Base-by-base conservation (phyloP, 345 rosid species). In the Rhizophora mangle region DNA sequence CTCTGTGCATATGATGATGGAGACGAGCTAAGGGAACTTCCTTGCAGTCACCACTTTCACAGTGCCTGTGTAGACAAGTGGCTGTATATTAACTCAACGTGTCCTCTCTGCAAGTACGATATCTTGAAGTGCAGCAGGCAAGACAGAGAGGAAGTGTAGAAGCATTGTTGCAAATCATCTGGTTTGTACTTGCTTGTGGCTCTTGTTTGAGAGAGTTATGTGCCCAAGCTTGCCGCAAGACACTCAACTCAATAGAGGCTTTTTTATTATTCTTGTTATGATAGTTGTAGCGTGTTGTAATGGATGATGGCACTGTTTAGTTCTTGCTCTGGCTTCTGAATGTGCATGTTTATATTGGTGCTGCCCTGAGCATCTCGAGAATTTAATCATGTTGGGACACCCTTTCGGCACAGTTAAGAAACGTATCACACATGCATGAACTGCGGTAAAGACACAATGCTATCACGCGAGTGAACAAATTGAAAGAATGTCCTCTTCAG, bases 81-180 rank as follows among this genome's bases (percentile, higher is more conserved):
- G 97, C 84, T 94, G 37, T 85, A 73, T 68, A 84, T 91, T 24
- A 94, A 94, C 21, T 92, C 98, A 15, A 92, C 93, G 53, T 94
- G 98, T 64, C 98, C 98, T 8, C 98, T 94, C 70, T 94, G 98
- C 92, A 94, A 91, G 82, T 89, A 89, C 78, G 88, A 94, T 81
- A 88, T 94, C 69, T 82, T 92, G 83, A 89, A 91, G 90, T 85
- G 87, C 71, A 82, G 85, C 68, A 71, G 64, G 80, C 82, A 83
- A 68, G 88, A 78, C 36, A 80, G 73, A 31, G 98, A 85, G 71
- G 88, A 88, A 74, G 93, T 87, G 71, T 89, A 91, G 80, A 61
- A 73, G 49, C 46, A 36, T 43, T 13, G 49, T 58, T 27, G 29
- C 8, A 54, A 47, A n/a, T 61, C 19, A 15, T 49, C 55, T 26